Base-by-base conservation (phyloP, 495 filamentous ascomycete genomes). In the Penicillium tannophilum region DNA sequence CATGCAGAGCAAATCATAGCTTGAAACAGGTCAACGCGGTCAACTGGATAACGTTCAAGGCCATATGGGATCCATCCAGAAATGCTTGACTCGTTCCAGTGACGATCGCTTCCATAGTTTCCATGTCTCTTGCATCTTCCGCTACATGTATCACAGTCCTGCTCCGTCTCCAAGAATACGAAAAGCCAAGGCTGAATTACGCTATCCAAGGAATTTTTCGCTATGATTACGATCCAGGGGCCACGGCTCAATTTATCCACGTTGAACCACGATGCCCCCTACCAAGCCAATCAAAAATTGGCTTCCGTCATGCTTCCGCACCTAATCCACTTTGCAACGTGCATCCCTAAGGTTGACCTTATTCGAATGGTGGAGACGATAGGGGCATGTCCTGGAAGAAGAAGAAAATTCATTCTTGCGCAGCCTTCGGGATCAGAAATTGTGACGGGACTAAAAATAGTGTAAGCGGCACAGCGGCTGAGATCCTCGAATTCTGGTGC, bases 41-140 rank as follows among this genome's bases (percentile, higher is more conserved):
- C 10, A 36, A 36, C 33, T 36, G 33, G 14, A 36, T 28, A 28
- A 28, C 33, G 14, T 36, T 4, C 2, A 3, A 36, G 10, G 33
- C 47, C 14, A n/a, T 50, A 46, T 55, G 48, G 35, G 54, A 57
- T 19, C 20, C 26, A 39, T 61, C n/a, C 41, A 33, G 23, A 41
- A 59, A 62, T 59, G 55, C 64, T 64, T 62, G 53, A 56, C 41
- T 56, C 51, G 24, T 20, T 54, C 54, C 56, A 57, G 31, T 55
- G 55, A 61, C 42, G 58, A 64, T 61, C 55, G 44, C 46, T 66
- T 36, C 33, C 2, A 35, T 35, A 11, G 6, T 28, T 28, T 6
- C 26, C 26, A 28, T 2, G 26, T 28, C 26, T 28, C 26, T 6
- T 28, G 28, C 28, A 28, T 28, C 28, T 28, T 28, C 20, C 20